phyloP scores from a whole-genome alignment of 495 filamentous ascomycete species.

The Astrocystis sublimbata region DNA sequence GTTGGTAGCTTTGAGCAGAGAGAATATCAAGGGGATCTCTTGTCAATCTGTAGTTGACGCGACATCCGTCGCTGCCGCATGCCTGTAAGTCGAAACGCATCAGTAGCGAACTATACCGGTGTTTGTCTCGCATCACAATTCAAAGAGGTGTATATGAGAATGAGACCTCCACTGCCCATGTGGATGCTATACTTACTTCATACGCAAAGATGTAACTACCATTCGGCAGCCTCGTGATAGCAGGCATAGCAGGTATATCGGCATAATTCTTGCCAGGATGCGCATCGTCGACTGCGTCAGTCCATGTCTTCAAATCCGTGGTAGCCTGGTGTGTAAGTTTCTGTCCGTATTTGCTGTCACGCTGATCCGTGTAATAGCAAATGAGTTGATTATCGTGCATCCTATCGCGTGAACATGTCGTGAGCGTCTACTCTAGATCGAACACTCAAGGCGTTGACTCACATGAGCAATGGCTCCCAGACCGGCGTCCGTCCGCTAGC shows the following conservation, averaged over 20 bases:
- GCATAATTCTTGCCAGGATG: slow-evolving; percentile 55
- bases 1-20: slow-evolving; percentile 28
- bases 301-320: slow-evolving; percentile 60
- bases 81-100: slow-evolving; percentile 29
- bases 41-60: slow-evolving; percentile 45
- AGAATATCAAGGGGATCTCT: slow-evolving; percentile 1
- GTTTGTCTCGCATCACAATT: neutral
- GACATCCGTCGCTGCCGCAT: slow-evolving; percentile 54
- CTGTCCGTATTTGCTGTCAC: slow-evolving; percentile 64
- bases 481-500: slow-evolving; percentile 65
- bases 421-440: neutral
- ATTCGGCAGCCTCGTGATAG: slow-evolving; percentile 54
- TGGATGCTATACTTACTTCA: slow-evolving; percentile 40
- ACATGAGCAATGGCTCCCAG: slow-evolving; percentile 70
- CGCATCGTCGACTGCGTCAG: slow-evolving; percentile 60
- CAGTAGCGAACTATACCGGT: neutral
- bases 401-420: slow-evolving; percentile 1
- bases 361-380: slow-evolving; percentile 69
- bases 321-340: slow-evolving; percentile 64
- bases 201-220: slow-evolving; percentile 63
- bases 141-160: neutral
- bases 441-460: neutral
- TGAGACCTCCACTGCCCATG: neutral
- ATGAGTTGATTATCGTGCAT: slow-evolving; percentile 57
- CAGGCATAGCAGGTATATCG: slow-evolving; percentile 69